Conservation (phyloP, 192 early-diverging fungal genomes). For the Geosiphon pyriformis region DNA sequence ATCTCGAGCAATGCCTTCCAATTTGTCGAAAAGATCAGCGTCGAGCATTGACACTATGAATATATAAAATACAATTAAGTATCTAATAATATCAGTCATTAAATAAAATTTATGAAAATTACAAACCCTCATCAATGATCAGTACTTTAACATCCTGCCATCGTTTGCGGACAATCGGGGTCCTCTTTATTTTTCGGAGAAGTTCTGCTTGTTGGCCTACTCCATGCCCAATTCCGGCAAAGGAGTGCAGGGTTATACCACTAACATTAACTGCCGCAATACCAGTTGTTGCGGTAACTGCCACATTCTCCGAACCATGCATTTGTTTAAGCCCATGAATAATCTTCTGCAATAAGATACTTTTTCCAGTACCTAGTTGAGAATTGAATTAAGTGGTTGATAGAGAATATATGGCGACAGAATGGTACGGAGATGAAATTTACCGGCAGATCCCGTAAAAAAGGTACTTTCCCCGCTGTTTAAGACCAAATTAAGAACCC, state of each 20-base stretch:
- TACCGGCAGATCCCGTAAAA: constrained; percentile 75
- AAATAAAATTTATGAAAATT: not conserved
- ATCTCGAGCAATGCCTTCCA: constrained; percentile 58
- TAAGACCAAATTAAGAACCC: constrained; percentile 56
- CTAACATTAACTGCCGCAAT: constrained; percentile 77
- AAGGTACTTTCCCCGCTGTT: constrained; percentile 52
- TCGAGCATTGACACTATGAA: constrained; percentile 80
- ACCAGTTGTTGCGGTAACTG: constrained; percentile 70
- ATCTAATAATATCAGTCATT: no score
- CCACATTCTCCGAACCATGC: constrained; percentile 31
- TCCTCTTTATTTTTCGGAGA: constrained; percentile 26
- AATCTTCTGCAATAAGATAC: constrained; percentile 36
- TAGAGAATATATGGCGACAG: no score
- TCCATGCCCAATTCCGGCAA: constrained; percentile 63
- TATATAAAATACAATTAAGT: not conserved
- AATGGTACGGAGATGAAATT: no score
- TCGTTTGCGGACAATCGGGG: constrained; percentile 35
- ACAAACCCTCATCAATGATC: constrained; percentile 68
- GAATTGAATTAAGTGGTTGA: no score
- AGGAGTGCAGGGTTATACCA: constrained; percentile 71
- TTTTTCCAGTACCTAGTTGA: constrained; percentile 44
- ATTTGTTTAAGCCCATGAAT: constrained; percentile 28
- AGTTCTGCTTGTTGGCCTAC: constrained; percentile 28
- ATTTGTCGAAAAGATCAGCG: constrained; percentile 61
- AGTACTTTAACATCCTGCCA: constrained; percentile 60